phyloP scores from a whole-genome alignment of 1,284 basidiomycete genomes.

The Vanrija sp. region DNA sequence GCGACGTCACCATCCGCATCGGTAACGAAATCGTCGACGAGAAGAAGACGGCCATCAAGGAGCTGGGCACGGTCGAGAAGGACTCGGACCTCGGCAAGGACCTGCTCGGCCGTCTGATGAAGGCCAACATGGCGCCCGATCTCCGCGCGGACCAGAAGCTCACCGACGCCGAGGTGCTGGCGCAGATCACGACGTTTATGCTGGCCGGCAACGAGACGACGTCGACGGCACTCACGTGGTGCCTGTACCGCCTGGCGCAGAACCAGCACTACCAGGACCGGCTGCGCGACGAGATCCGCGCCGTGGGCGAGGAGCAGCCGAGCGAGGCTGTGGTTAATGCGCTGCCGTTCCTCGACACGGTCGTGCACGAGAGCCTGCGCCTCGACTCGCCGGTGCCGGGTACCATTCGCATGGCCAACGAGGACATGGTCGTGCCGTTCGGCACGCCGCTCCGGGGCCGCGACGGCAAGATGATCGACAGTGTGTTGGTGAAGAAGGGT shows the following conservation, averaged over 20 bases:
- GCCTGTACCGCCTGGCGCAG: constrained; percentile 63
- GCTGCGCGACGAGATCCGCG: constrained; percentile 56
- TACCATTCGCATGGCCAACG: constrained; percentile 59
- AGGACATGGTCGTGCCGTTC: constrained; percentile 63
- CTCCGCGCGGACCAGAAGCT: constrained; percentile 57
- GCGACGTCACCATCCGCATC: not conserved
- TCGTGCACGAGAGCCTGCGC: constrained; percentile 65
- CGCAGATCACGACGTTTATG: constrained; percentile 69
- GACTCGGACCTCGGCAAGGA: not conserved
- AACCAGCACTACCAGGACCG: constrained; percentile 56
- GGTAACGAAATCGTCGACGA: constrained; percentile 43
- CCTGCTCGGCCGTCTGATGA: constrained; percentile 37
- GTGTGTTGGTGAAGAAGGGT: constrained; percentile 29
- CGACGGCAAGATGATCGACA: constrained; percentile 46
- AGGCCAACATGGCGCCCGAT: constrained; percentile 59
- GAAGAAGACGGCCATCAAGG: constrained; percentile 54
- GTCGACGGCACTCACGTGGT: constrained; percentile 67
- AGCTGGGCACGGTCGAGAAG: constrained; percentile 53
- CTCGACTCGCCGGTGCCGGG: constrained; percentile 62
- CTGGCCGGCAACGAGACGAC: constrained; percentile 70
- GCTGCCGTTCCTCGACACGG: constrained; percentile 59
- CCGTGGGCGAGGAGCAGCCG: too few species aligned
- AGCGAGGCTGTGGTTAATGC: constrained; percentile 45
- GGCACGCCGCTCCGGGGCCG: constrained; percentile 43
- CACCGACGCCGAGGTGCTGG: constrained; percentile 64